A percentile compares a stretch with the other conserved stretches of the same genome.
These are phyloP conservation scores for Colletotrichum aenigma DNA, from an alignment of 2,329 filamentous ascomycete species.

Conservation along the genomic window DNA sequence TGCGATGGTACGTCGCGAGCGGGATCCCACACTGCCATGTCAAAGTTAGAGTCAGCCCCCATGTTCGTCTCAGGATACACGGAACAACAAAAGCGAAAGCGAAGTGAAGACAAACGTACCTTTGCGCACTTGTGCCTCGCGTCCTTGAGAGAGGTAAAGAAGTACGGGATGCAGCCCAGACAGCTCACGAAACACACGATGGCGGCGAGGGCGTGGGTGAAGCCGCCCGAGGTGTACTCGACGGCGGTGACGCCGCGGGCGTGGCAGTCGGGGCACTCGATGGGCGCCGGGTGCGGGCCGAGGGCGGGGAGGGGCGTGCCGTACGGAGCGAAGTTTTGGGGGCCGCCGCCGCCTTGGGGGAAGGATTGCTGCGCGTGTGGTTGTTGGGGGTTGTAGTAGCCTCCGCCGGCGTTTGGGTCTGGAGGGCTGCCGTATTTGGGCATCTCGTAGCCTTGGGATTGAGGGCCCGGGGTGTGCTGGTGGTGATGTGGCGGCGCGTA, in stretches of 20 bases:
- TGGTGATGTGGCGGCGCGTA: neutral
- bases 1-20: slow-evolving; percentile 28
- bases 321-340: slow-evolving; percentile 17
- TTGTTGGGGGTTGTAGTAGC: neutral
- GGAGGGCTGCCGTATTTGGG: slow-evolving; percentile 13
- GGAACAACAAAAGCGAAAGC: neutral
- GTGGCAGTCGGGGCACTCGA: slow-evolving; percentile 25
- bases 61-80: neutral
- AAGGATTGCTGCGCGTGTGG: neutral
- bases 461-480: neutral
- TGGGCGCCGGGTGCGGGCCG: slow-evolving; percentile 19
- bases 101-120: slow-evolving; percentile 1
- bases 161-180: slow-evolving; percentile 27
- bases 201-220: slow-evolving; percentile 25
- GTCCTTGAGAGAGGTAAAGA: slow-evolving; percentile 24
- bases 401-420: neutral
- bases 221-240: slow-evolving; percentile 23
- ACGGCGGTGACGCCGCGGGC: slow-evolving; percentile 24
- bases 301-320: slow-evolving; percentile 23
- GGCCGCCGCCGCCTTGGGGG: neutral
- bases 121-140: slow-evolving; percentile 24
- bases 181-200: slow-evolving; percentile 24
- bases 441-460: neutral
- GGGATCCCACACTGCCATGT: slow-evolving; percentile 23
- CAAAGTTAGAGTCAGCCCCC: neutral